Base-by-base conservation (phyloP, 2,329 filamentous ascomycete species). In the Botrytis tulipae region DNA sequence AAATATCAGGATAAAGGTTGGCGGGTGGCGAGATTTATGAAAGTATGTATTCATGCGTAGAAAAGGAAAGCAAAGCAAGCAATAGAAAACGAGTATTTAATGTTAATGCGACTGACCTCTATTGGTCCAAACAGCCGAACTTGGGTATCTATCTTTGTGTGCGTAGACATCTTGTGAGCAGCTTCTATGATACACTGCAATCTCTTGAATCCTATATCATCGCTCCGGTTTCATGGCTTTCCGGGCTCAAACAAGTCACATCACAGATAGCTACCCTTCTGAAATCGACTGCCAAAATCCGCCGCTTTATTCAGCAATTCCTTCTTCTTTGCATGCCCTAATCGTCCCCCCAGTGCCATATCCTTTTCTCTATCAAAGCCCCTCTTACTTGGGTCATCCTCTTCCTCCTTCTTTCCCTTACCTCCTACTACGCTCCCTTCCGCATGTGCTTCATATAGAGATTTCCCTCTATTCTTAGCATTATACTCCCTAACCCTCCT, bases 331-430 rank as follows among this genome's bases (percentile, higher is more conserved):
- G 90, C 87, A 76, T 90, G 85, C 40, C 90, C 92, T 71, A 98
- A 89, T 79, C 89, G 90, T 29, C 89, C 89, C 14, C 91, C 91
- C 3, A 93, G 84, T 57, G 89, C 92, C 89, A 98, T 97, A 82
- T 98, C 96, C 84, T 98, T 98, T 82, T 98, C 93, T 76, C 90
- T 88, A 83, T 98, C 94, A 83, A 98, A 98, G 0, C 89, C 92
- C 75, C 95, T 87, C 82, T 92, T 92, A 82, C 94, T 97, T 0
- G 96, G 95, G 81, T 98, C 95, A 82, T 98, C 95, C 35, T 96
- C 93, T 76, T 93, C 89, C 10, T 77, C 71, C 72, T 73, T 72
- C 12, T 73, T 74, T 25, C 73, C 76, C 42, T 69, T 77, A 65
- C 76, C 75, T 81, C 71, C 72, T 14, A 44, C 62, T 74, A 75